Evolutionary conservation across 768 basidiomycete genomes (phyloP), one percentile per base, ranked within the genome.

Genomic region (Xanthoconium purpureum): DNA sequence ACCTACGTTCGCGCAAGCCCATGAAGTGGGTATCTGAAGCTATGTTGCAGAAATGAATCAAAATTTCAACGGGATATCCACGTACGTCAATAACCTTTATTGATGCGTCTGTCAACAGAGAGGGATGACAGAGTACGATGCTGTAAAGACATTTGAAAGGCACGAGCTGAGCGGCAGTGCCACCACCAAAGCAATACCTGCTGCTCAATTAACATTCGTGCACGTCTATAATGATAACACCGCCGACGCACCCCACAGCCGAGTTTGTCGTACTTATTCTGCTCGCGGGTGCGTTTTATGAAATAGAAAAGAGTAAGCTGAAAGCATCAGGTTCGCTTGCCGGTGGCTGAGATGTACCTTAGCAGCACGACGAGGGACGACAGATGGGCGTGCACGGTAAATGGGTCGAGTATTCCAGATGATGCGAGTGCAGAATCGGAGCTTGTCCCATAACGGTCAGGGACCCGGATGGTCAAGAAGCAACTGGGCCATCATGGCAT

Each of bases 71-170:
- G 8, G 24, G 44, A 29, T 30, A 40, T 28, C 47, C 38, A 50
- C 53, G 14, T 35, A 56, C 32, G 40, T 63, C 69, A 55, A 77
- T 77, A 6, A 67, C 72, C 47, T 72, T 71, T 48, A 79, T 71
- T 13, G 69, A 64, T 2, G 68, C 68, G 3, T 62, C 40, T 10
- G 61, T 69, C 50, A 72, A 48, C 38, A 36, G 32, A 4, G 71
- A 74, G 4, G 81, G 80, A 52, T 80, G 80, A 43, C 73, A 69
- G 36, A 81, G 66, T 32, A 77, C 73, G 12, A 75, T 65, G 40
- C 67, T 74, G 50, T 75, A 68, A 47, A 79, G 66, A 14, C 67
- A 40, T 30, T 72, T 69, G 7, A 66, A 65, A 15, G 68, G 45
- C 6, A 66, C 72, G 12, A 74, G 64, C 32, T 66, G 67, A 32